Evolutionary conservation across 2,329 filamentous ascomycete genomes (phyloP).

Genomic region (Coniochaeta prunicola): DNA sequence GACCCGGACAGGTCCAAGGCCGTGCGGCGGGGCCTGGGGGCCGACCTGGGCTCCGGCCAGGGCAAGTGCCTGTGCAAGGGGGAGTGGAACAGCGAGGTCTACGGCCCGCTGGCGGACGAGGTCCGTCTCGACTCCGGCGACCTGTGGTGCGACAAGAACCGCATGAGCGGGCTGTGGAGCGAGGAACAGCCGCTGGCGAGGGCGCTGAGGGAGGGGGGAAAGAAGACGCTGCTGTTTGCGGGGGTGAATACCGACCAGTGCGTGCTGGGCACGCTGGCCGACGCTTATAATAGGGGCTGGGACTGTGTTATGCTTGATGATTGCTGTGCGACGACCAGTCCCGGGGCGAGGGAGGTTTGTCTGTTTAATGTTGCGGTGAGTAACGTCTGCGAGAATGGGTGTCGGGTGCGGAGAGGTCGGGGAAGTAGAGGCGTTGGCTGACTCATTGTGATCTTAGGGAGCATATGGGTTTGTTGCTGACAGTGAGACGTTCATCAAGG

Average conservation of each 20-base stretch:
- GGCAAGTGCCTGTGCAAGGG: slow-evolving; percentile 31
- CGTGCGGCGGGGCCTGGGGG: slow-evolving; percentile 31
- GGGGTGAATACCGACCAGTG: slow-evolving; percentile 58
- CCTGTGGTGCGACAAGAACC: slow-evolving; percentile 40
- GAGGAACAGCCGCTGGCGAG: slow-evolving; percentile 31
- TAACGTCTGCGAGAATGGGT: slow-evolving; percentile 5
- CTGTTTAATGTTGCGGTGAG: slow-evolving; percentile 27
- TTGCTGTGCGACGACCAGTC: slow-evolving; percentile 43
- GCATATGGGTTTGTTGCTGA: not conserved
- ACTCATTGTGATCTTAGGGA: not conserved
- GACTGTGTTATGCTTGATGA: slow-evolving; percentile 50
- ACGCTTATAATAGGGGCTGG: slow-evolving; percentile 48
- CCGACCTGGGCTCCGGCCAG: slow-evolving; percentile 34
- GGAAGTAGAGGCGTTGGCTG: too few species aligned
- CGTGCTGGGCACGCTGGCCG: slow-evolving; percentile 46
- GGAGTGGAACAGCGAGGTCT: slow-evolving; percentile 7
- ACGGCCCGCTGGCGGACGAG: not conserved
- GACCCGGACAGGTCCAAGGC: slow-evolving; percentile 7
- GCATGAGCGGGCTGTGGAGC: slow-evolving; percentile 51
- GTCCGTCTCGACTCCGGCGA: not conserved
- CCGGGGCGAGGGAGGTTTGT: slow-evolving; percentile 25
- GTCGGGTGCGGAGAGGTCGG: too few species aligned
- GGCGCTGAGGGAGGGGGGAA: slow-evolving; percentile 27
- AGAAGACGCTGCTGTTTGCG: slow-evolving; percentile 45
- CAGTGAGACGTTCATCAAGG: not conserved